Base-by-base conservation (phyloP, 1,139 yeast genomes). In the Petasospora rhodanensis region DNA sequence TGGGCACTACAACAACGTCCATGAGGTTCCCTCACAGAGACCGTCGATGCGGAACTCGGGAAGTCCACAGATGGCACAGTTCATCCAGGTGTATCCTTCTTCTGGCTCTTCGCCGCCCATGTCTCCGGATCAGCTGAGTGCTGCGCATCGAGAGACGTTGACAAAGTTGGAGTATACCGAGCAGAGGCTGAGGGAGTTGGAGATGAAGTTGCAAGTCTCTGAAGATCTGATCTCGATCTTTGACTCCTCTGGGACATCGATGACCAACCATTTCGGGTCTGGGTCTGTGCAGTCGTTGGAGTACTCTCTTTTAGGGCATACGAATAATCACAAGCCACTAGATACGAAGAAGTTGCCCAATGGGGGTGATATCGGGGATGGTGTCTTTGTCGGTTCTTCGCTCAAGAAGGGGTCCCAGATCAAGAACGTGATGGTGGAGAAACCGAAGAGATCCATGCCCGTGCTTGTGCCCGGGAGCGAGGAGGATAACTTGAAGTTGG, bases 211-310 rank as follows among this genome's bases (percentile, higher is more conserved):
- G 12, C 36, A 31, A 2, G 22, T 28, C 2, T 40, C 43, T 3
- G 43, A 45, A 13, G 53, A 46, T 14, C 18, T 47, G 26, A 37
- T 48, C 3, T 48, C 53, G 1, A 46, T 46, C 9, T 45, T 48
- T 26, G 51, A 48, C 23, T 40, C 47, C 0, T 28, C 31, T 14
- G 46, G 43, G 5, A 21, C 18, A 1, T 20, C 38, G 3, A 14
- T 7, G 8, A 9, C 15, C 3, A 38, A 37, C 15, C 40, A 40
- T 22, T 41, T 34, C 18, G 47, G 46, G 7, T 26, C 32, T 0
- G 27, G 36, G 19, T 40, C 46, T 9, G 23, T 48, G 3, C 17
- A 24, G 16, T 29, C 39, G 1, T 15, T 47, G 10, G 50, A 44
- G 16, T 22, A 24, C 18, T 21, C 37, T 1, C 31, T 38, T 18